phyloP scores from a whole-genome alignment of 345 rosid genomes.

The Reutealis trisperma region DNA sequence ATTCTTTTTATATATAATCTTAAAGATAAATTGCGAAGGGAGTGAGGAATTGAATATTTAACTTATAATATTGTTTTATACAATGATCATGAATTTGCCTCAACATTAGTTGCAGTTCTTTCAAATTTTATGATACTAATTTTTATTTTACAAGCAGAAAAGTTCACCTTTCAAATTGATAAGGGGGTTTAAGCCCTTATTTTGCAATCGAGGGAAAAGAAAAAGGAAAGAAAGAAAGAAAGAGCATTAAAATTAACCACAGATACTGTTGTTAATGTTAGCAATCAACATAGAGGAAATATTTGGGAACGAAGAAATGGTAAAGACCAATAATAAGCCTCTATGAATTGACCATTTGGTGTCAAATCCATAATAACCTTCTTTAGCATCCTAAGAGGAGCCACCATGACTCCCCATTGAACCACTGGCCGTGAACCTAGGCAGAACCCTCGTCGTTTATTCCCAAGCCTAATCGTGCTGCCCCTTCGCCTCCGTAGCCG shows the following conservation, averaged over 20 bases:
- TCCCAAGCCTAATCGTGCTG: conserved; percentile 64
- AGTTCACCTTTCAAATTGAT: not conserved
- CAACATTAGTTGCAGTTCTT: too few species aligned
- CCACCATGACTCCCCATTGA: conserved; percentile 67
- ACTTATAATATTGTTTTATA: too few species aligned
- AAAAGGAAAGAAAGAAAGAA: not conserved
- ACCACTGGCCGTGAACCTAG: conserved; percentile 58
- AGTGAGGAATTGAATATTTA: too few species aligned
- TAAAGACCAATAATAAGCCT: conserved; percentile 53
- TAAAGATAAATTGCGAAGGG: too few species aligned
- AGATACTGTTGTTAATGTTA: not conserved
- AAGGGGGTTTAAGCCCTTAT: not conserved
- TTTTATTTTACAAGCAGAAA: not conserved
- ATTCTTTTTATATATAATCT: too few species aligned
- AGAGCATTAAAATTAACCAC: not conserved
- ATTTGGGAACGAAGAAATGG: conserved; percentile 72
- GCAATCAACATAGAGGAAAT: conserved; percentile 69
- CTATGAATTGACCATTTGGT: conserved; percentile 43
- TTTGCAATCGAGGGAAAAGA: not conserved
- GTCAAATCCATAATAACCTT: conserved; percentile 61
- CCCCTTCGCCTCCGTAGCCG: conserved; percentile 53
- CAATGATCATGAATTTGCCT: too few species aligned
- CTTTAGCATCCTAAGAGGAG: conserved; percentile 56
- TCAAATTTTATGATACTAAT: too few species aligned
- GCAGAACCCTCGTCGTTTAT: conserved; percentile 62